Base-by-base conservation (phyloP, 2,329 filamentous ascomycete genomes). In the Fusarium burgessii region DNA sequence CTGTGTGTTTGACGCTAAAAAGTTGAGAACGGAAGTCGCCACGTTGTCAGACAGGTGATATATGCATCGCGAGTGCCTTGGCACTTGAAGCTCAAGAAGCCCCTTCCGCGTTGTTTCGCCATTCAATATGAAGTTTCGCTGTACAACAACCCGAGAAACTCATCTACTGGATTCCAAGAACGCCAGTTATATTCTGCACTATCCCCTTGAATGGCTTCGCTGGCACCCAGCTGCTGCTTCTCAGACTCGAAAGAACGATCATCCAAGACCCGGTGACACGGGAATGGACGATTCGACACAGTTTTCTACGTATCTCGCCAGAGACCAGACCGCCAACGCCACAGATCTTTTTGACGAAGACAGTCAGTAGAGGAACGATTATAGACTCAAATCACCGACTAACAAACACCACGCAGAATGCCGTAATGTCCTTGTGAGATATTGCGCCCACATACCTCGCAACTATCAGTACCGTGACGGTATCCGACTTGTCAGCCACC, bases 381-480 rank as follows among this genome's bases (percentile, higher is more conserved):
- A 18, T 32, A 15, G 14, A 23, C 17, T 33, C 18, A 43, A 18
- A 13, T 40, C n/a, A 11, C 14, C 12, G 10, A 25, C 66, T 67
- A 11, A 71, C 42, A 58, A 14, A 23, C 9, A 51, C 33, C 7
- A 6, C 13, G 13, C n/a, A 84, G 83, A 84, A 74, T 85, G 84
- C 58, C 81, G 83, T 41, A 84, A 82, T 54, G 81, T 84, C 10
- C 81, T 85, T 20, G 80, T 84, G 32, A 77, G 81, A 75, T 81
- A 83, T 49, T 84, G 82, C 55, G 80, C 79, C 13, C 80, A 82
- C 66, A 80, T 84, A 32, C 84, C 83, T 41, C 80, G 83, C 45
- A 85, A 85, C 58, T 84, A 82, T 62, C 81, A 83, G 59, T 85
- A 85, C 64, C 80, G 80, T 54, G 83, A 85, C 72, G 83, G 83